Conservation (phyloP, 169 alveolate species). For the Blepharisma undulans region DNA sequence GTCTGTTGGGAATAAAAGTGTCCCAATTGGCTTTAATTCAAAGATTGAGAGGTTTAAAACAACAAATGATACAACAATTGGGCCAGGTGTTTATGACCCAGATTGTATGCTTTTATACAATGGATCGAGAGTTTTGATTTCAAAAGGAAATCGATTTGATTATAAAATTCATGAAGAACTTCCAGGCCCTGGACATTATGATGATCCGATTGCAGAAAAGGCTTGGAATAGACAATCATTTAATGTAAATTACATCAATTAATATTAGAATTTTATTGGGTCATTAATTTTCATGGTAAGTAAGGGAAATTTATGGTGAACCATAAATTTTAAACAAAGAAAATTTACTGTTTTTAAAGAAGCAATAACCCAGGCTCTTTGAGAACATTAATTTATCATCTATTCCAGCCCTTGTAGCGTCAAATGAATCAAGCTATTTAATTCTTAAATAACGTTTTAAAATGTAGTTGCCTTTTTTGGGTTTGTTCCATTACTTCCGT, state of each 20-base stretch:
- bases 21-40: not conserved
- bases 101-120: not conserved
- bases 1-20: not conserved
- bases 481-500: not conserved
- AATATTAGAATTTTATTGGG: no score
- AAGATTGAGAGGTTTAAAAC: not conserved
- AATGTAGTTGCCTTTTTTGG: not conserved
- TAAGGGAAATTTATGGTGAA: no score
- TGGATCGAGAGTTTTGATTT: not conserved
- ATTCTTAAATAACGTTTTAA: not conserved
- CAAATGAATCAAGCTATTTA: not conserved
- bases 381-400: not conserved
- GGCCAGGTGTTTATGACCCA: not conserved
- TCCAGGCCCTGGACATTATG: conserved; percentile 29
- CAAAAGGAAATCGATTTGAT: conserved; percentile 56
- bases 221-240: not conserved
- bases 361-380: not conserved
- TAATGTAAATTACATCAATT: not conserved
- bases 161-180: not conserved
- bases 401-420: not conserved
- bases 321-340: no score
- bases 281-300: no score
- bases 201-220: conserved; percentile 17
- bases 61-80: not conserved
- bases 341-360: not conserved